A percentile compares a stretch with the other conserved stretches of the same genome.
Conservation (phyloP, 257 asterid species). For the Solanum chaucha region DNA sequence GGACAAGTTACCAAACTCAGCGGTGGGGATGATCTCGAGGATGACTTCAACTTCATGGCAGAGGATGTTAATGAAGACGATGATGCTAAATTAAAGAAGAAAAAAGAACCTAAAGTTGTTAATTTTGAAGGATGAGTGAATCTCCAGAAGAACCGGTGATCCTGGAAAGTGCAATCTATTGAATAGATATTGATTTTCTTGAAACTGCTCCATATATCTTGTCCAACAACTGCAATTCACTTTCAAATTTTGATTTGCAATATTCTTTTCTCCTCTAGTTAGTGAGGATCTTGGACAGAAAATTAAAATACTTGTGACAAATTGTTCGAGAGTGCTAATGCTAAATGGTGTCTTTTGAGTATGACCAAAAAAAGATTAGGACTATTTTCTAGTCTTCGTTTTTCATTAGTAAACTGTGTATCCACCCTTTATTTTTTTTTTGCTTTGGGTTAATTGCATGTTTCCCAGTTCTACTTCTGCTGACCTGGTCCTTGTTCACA, state of each 20-base stretch:
- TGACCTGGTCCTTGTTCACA: neutral
- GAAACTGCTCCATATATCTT: neutral
- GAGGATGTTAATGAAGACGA: conserved; percentile 8
- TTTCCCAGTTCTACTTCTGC: neutral
- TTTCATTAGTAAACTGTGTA: neutral
- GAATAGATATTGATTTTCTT: neutral
- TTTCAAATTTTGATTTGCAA: neutral
- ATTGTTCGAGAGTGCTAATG: neutral
- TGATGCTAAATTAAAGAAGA: conserved; percentile 27
- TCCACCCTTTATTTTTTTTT: neutral
- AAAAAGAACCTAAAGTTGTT: conserved; percentile 59
- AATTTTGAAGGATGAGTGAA: conserved; percentile 51
- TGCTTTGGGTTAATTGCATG: neutral
- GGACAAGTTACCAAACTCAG: conserved; percentile 42
- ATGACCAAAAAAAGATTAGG: neutral
- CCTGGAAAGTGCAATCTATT: neutral
- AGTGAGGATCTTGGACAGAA: neutral
- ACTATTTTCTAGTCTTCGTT: neutral
- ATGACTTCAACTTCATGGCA: conserved; percentile 58
- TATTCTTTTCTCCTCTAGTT: neutral
- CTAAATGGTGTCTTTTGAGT: neutral
- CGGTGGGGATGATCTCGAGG: conserved; percentile 95
- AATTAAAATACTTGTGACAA: neutral
- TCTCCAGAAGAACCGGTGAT: neutral
- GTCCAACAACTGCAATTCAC: neutral